Evolutionary conservation across 345 rosid genomes (phyloP), one percentile per base, ranked within the genome.

Genomic region (Sisymbrium irio): DNA sequence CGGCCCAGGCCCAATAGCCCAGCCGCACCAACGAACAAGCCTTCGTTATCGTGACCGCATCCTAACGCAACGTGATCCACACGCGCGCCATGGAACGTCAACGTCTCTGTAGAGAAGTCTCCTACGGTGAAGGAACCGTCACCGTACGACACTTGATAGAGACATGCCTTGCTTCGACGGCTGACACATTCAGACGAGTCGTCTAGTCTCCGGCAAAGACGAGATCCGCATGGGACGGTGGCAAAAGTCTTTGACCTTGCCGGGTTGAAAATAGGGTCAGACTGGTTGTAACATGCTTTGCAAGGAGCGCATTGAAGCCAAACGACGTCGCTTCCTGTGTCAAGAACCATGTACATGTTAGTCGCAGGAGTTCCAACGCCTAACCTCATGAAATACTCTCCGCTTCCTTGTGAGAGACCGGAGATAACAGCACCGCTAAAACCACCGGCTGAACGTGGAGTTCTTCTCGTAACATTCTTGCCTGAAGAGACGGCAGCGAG

Each of bases 231-330:
- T 0, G 89, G 71, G 1, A 95, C 73, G 3, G 65, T 42, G 19
- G 81, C 64, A 77, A 44, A 95, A 19, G 97, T 83, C n/a, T 75
- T 82, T 4, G 97, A 89, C 39, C 76, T 90, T 7, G 75, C 51
- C 14, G 97, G 99, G 77, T 95, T 73, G 66, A 95, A 95, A 6
- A 92, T 64, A 41, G 96, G 96, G 77, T 92, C 97, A 40, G 89
- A 46, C 55, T 95, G 97, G 45, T 93, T 76, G 79, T 89, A 95
- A 76, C 99, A 95, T 32, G 66, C 89, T 75, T 75, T 82, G 71
- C 99, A 95, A 8, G 99, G 99, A 37, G 92, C 81, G 64, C 97
- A 92, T 69, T 91, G 99, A 61, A 92, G 80, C 99, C 99, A 94
- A 22, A 92, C 88, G 79, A 94, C 73, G 80, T 95, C 99, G 82